phyloP scores from a whole-genome alignment of 805 yeast genomes.

The Pichia cabralensis region DNA sequence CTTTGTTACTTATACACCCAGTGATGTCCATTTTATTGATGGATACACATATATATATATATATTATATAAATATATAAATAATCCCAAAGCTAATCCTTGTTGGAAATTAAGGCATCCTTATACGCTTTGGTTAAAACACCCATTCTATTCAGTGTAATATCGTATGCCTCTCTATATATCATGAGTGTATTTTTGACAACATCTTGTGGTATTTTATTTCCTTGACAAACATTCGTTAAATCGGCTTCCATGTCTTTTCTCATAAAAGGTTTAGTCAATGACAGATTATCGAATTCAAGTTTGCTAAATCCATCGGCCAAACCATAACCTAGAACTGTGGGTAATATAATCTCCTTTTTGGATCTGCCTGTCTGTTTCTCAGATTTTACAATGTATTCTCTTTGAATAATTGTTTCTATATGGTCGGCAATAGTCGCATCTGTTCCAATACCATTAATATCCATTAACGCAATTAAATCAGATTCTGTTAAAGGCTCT shows the following conservation, averaged over 20 bases:
- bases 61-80: neutral
- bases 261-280: conserved; percentile 86
- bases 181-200: conserved; percentile 38
- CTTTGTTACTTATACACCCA: conserved; percentile 21
- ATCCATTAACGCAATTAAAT: conserved; percentile 88
- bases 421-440: conserved; percentile 98
- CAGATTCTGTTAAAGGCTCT: conserved; percentile 77
- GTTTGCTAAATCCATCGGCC: conserved; percentile 77
- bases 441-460: conserved; percentile 97
- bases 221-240: conserved; percentile 66
- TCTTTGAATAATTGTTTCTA: conserved; percentile 63
- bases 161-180: conserved; percentile 56
- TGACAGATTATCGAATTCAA: conserved; percentile 61
- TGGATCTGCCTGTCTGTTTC: conserved; percentile 25
- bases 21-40: neutral
- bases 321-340: conserved; percentile 77
- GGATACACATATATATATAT: neutral
- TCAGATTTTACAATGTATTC: conserved; percentile 48
- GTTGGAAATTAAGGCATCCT: neutral
- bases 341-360: conserved; percentile 50
- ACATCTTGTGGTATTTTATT: conserved; percentile 41
- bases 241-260: conserved; percentile 57
- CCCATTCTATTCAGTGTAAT: conserved; percentile 4
- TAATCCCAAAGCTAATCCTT: no score
- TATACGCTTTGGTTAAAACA: conserved; percentile 3